A percentile compares a stretch with the other conserved stretches of the same genome.
Evolutionary conservation across 371 early-diverging fungal genomes (phyloP).

Genomic region (Rhizopus microsporus): DNA sequence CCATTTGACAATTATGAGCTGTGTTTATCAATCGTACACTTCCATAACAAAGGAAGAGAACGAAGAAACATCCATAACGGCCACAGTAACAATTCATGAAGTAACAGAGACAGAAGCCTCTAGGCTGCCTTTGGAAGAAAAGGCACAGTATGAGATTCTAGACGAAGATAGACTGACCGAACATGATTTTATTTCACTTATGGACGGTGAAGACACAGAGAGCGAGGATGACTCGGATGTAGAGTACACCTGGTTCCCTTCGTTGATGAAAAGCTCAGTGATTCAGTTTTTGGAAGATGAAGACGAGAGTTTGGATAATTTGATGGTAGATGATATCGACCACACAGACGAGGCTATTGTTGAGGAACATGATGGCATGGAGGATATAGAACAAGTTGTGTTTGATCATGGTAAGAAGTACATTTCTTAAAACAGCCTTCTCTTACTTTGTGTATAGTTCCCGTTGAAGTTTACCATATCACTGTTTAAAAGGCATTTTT

Average conservation of each 20-base stretch:
- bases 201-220: slow-evolving; percentile 12
- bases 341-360: slow-evolving; percentile 2
- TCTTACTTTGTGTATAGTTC: slow-evolving; percentile 1
- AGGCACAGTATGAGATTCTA: slow-evolving; percentile 15
- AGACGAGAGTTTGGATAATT: slow-evolving; percentile 6
- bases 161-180: slow-evolving; percentile 19
- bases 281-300: slow-evolving; percentile 28
- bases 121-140: background rate
- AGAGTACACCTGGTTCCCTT: slow-evolving; percentile 29
- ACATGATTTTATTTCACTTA: slow-evolving; percentile 20
- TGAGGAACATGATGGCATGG: background rate
- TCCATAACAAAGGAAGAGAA: background rate
- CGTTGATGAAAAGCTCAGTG: slow-evolving; percentile 13
- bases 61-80: background rate
- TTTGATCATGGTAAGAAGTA: slow-evolving; percentile 7
- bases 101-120: slow-evolving; percentile 16
- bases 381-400: slow-evolving; percentile 1
- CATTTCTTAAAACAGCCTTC: background rate
- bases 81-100: slow-evolving; percentile 15
- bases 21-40: no score
- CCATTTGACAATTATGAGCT: no score
- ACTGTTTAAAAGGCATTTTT: slow-evolving; percentile 1
- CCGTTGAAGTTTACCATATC: slow-evolving; percentile 19
- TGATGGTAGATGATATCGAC: slow-evolving; percentile 11
- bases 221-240: slow-evolving; percentile 21